Conservation (phyloP, 2,329 filamentous ascomycete species). For the Grosmannia huntii region DNA sequence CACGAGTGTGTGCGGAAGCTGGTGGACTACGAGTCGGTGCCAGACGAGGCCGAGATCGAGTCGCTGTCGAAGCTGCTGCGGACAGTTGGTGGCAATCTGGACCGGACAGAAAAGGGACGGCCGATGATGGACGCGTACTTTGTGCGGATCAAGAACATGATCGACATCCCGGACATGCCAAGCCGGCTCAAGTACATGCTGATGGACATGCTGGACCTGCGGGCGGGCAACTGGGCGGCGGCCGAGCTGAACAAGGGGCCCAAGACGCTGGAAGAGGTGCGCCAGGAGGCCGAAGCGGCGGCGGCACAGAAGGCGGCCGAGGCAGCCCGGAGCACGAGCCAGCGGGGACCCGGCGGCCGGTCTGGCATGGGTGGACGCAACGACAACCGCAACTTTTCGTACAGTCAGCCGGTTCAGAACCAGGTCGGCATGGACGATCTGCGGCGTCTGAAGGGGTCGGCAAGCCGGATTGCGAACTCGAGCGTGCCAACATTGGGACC, state of each 20-base stretch:
- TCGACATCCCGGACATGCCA: constrained; percentile 65
- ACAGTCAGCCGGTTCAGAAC: constrained; percentile 64
- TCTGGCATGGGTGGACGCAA: constrained; percentile 49
- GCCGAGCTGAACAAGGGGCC: constrained; percentile 91
- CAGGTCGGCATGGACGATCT: constrained; percentile 87
- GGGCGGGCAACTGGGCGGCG: constrained; percentile 63
- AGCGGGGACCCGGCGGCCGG: constrained; percentile 59
- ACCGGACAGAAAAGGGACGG: constrained; percentile 68
- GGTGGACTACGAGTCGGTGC: constrained; percentile 84
- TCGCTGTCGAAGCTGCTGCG: constrained; percentile 85
- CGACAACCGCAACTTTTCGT: constrained; percentile 77
- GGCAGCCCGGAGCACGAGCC: constrained; percentile 38
- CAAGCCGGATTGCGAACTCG: constrained; percentile 47
- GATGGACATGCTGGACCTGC: constrained; percentile 82
- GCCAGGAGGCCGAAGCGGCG: constrained; percentile 65
- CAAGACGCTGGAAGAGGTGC: constrained; percentile 90
- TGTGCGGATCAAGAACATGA: constrained; percentile 68
- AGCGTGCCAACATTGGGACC: constrained; percentile 58
- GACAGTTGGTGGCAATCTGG: constrained; percentile 82
- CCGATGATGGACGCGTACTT: constrained; percentile 93
- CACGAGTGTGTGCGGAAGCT: constrained; percentile 97
- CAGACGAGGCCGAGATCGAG: constrained; percentile 93
- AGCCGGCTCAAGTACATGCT: constrained; percentile 95
- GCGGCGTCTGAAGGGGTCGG: constrained; percentile 59
- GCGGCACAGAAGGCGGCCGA: constrained; percentile 75